Percentiles rank a stretch among this genome's conserved stretches.
Conservation (phyloP, 805 yeast species). For the Cyberlindnera suaveolens region DNA sequence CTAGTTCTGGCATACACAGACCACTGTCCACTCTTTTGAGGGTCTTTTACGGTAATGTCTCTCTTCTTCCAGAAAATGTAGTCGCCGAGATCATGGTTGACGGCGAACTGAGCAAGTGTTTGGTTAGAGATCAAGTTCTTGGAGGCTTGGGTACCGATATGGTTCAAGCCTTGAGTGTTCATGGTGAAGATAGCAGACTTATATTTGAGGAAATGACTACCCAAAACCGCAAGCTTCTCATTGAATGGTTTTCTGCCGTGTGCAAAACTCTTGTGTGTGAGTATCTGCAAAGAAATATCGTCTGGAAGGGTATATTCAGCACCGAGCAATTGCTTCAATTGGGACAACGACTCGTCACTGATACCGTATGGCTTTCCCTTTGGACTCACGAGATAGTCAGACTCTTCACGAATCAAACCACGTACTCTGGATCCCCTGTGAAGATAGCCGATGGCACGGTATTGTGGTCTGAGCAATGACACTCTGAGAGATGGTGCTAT, state of each 20-base stretch:
- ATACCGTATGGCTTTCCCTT: slow-evolving; percentile 51
- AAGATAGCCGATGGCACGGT: slow-evolving; percentile 27
- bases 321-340: slow-evolving; percentile 44
- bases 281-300: slow-evolving; percentile 61
- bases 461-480: not conserved
- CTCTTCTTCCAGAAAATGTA: slow-evolving; percentile 64
- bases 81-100: slow-evolving; percentile 39
- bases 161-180: slow-evolving; percentile 31
- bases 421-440: slow-evolving; percentile 49
- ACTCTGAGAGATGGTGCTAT: slow-evolving; percentile 1
- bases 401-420: slow-evolving; percentile 68
- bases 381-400: slow-evolving; percentile 43
- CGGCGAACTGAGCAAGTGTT: slow-evolving; percentile 47
- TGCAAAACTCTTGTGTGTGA: slow-evolving; percentile 93
- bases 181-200: slow-evolving; percentile 29
- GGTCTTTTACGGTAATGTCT: slow-evolving; percentile 36
- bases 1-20: slow-evolving; percentile 47
- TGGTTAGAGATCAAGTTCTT: slow-evolving; percentile 45
- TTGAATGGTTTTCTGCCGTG: slow-evolving; percentile 88
- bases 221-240: slow-evolving; percentile 74
- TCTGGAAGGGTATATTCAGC: slow-evolving; percentile 52
- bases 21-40: slow-evolving; percentile 49
- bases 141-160: slow-evolving; percentile 51
- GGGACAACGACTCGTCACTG: slow-evolving; percentile 39
- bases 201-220: slow-evolving; percentile 52